Evolutionary conservation across 108 stramenopile genomes (phyloP).

Genomic region (Nitzschia putrida): DNA sequence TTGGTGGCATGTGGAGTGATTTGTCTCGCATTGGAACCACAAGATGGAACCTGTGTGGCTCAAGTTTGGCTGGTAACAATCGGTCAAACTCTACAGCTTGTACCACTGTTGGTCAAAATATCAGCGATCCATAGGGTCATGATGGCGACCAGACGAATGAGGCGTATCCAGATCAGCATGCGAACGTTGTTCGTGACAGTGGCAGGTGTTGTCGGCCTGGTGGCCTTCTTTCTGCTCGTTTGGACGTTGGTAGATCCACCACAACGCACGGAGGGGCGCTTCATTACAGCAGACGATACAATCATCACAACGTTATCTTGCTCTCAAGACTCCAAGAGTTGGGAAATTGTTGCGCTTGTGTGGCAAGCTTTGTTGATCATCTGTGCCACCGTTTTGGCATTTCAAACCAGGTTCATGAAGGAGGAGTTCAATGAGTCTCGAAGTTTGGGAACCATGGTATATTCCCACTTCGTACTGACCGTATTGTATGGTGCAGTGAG

Average conservation of each 20-base stretch:
- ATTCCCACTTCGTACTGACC: constrained; percentile 36
- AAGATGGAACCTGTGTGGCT: constrained; percentile 21
- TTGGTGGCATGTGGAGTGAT: constrained; percentile 38
- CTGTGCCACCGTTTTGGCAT: constrained; percentile 28
- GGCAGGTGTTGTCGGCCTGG: constrained; percentile 8
- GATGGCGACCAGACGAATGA: constrained; percentile 22
- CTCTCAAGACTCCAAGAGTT: constrained; percentile 5
- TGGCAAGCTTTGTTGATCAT: constrained; percentile 28
- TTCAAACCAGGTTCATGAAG: constrained; percentile 24
- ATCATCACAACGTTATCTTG: constrained; percentile 10
- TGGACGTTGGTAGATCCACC: constrained; percentile 36
- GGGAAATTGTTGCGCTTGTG: constrained; percentile 2
- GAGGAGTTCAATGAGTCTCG: constrained; percentile 36
- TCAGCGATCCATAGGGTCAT: constrained; percentile 38
- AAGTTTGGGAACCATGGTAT: constrained; percentile 33
- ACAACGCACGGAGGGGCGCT: not conserved
- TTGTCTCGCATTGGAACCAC: constrained; percentile 7
- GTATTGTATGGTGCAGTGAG: constrained; percentile 3
- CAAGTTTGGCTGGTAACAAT: constrained; percentile 38
- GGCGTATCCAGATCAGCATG: constrained; percentile 23
- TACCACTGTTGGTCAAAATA: constrained; percentile 48
- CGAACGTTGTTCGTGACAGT: constrained; percentile 9
- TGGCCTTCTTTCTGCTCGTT: constrained; percentile 17
- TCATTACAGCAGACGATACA: not conserved
- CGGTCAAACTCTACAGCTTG: constrained; percentile 43